phyloP scores from a whole-genome alignment of 2,329 filamentous ascomycete species.

The Fusarium sarcochroum region DNA sequence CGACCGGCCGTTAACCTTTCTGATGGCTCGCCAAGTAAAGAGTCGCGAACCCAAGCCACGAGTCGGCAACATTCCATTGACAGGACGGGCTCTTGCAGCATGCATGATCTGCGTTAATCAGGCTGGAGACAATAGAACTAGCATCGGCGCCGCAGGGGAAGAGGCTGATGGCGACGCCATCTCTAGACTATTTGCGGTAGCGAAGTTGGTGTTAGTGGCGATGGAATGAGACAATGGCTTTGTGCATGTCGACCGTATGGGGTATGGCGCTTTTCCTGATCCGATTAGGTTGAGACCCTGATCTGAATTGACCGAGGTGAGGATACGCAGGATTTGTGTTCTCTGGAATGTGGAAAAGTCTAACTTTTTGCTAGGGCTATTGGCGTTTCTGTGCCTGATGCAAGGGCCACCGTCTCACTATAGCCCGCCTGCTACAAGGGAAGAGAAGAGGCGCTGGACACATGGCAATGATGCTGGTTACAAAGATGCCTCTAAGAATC shows the following conservation, averaged over 20 bases:
- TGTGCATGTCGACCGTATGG: constrained; percentile 21
- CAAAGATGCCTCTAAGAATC: no score
- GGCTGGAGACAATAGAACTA: background rate
- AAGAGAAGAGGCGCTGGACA: background rate
- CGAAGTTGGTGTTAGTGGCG: background rate
- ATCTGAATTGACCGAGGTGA: background rate
- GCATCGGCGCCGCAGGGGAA: constrained; percentile 3
- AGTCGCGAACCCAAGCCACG: constrained; percentile 17
- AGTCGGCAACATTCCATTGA: constrained; percentile 24
- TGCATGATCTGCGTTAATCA: background rate
- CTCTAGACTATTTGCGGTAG: constrained; percentile 23
- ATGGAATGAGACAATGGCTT: constrained; percentile 28
- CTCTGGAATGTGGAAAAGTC: constrained; percentile 7
- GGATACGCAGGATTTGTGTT: background rate
- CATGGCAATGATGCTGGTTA: background rate
- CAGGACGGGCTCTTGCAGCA: constrained; percentile 14
- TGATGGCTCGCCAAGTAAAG: background rate
- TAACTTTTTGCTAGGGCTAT: background rate
- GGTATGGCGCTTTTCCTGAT: constrained; percentile 6
- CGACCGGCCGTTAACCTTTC: constrained; percentile 35
- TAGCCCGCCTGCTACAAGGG: constrained; percentile 8
- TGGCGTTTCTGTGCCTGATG: background rate
- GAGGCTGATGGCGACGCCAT: constrained; percentile 17
- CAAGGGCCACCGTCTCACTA: constrained; percentile 1
- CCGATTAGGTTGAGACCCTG: constrained; percentile 3